Evolutionary conservation across 345 rosid genomes (phyloP).

Genomic region (Ceriops zippeliana): DNA sequence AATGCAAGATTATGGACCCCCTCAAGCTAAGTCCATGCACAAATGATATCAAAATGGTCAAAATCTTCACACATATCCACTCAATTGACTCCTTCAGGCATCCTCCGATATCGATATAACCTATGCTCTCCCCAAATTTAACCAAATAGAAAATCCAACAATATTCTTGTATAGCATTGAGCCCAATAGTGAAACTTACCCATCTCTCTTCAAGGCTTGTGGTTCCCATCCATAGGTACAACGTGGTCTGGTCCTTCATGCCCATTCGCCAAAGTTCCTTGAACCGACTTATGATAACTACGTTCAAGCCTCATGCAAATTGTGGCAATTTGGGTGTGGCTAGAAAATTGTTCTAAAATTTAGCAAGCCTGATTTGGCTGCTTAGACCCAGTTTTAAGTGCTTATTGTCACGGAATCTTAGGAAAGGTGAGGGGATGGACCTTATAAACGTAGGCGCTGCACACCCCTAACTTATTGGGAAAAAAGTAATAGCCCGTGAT

Average conservation of each 20-base stretch:
- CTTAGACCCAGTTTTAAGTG: conserved; percentile 54
- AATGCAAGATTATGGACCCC: too few relatives aligned
- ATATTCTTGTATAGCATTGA: conserved; percentile 53
- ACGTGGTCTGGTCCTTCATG: conserved; percentile 48
- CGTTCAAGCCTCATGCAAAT: conserved; percentile 51
- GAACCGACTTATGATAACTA: conserved; percentile 41
- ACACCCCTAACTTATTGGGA: too few relatives aligned
- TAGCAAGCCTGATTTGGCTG: conserved; percentile 51
- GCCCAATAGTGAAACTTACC: conserved; percentile 58
- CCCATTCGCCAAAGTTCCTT: conserved; percentile 51
- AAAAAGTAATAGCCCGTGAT: too few relatives aligned
- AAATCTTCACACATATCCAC: conserved; percentile 36
- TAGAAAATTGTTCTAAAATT: conserved; percentile 46
- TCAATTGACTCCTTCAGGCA: conserved; percentile 46
- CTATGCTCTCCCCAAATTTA: conserved; percentile 46
- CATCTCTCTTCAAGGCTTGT: conserved; percentile 63
- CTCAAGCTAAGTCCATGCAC: conserved; percentile 41
- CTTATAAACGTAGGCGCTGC: too few relatives aligned
- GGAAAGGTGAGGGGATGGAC: too few relatives aligned
- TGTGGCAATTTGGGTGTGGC: conserved; percentile 45
- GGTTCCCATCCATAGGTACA: conserved; percentile 35
- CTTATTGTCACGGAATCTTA: too few relatives aligned
- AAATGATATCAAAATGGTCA: conserved; percentile 43
- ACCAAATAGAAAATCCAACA: conserved; percentile 44
- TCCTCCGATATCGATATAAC: conserved; percentile 34